phyloP scores from a whole-genome alignment of 345 rosid genomes.

The Brassica napus region Da-Ae NC_063437.1:20054501-20055000 shows the following conservation, averaged over 20 bases:
- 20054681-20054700: constrained; percentile 16
- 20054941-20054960: constrained; percentile 53
- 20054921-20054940: constrained; percentile 57
- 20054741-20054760: too few species aligned
- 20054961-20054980: too few species aligned
- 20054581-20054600: constrained; percentile 58
- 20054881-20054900: constrained; percentile 10
- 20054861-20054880: neutral
- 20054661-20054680: constrained; percentile 5
- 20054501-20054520: constrained; percentile 66
- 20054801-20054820: too few species aligned
- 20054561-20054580: constrained; percentile 56
- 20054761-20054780: too few species aligned
- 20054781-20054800: too few species aligned
- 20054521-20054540: constrained; percentile 97
- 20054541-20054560: constrained; percentile 82
- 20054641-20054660: constrained; percentile 12
- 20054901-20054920: neutral
- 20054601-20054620: constrained; percentile 3
- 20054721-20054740: neutral
- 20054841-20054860: neutral
- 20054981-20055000: neutral
- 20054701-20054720: neutral
- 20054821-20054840: too few species aligned
- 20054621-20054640: neutral